Evolutionary conservation across 2,329 filamentous ascomycete species (phyloP), one percentile per base, ranked within the genome.

Genomic region (Stemphylium beticola): DNA sequence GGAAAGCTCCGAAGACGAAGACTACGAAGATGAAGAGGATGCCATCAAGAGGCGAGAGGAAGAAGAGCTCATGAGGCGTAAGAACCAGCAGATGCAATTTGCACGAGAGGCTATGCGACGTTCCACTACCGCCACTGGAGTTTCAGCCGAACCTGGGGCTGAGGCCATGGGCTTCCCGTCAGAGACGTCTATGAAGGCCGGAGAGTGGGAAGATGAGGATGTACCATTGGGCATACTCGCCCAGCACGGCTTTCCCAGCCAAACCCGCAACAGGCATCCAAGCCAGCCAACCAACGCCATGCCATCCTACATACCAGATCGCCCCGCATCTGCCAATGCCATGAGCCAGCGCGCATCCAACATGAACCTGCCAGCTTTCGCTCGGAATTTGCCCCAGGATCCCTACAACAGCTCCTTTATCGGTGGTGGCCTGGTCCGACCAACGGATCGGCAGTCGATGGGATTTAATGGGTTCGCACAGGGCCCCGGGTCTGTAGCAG

Each of bases 11-110:
- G 69, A 71, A 8, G 68, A 73, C 8, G 71, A 74, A 32, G 69
- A 74, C 39, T 74, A 75, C 48, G 73, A 75, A 37, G 73, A 74
- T 38, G 73, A 75, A 53, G 73, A 75, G 51, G 73, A 75, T 14
- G 68, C 68, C 3, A 70, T 72, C 49, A 60, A 62, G 57, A 66
- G 67, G 45, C 66, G 71, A 12, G 60, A 73, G 45, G 67, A 74
- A 49, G 69, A 74, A 41, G 68, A 73, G 42, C 57, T 70, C 15
- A 49, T 65, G 37, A 64, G 68, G 38, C 68, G 71, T 15, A 70
- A 71, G 53, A 69, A 69, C 39, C 68, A 71, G 38, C 71, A 74
- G 43, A 68, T 73, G 69, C 61, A 67, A 11, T 65, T 73, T 43
- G 69, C 71, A 11, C 64, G 73, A 12, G 70, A 73, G 36, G 61